Base-by-base conservation (phyloP, 331 rosid species). In the Acacia concinna region DNA sequence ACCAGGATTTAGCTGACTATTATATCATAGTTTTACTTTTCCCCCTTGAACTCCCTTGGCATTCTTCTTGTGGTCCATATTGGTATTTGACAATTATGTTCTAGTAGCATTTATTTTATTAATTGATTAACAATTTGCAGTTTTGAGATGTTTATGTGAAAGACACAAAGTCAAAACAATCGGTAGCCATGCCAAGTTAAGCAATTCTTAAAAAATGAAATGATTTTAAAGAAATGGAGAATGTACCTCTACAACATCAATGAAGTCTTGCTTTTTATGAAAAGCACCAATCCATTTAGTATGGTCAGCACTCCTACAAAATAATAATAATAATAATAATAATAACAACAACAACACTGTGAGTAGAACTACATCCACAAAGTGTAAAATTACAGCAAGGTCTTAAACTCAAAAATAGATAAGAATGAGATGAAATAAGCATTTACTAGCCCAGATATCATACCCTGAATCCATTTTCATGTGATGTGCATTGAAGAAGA, bases 401-500 rank as follows among this genome's bases (percentile, higher is more conserved):
- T 32, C 46, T 44, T 12, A 35, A 52, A 32, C 13, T 73, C 77
- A 52, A 47, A 47, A 56, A 3, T 56, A 21, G 30, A 46, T 68
- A 21, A 76, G 25, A 63, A 37, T 64, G 32, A 46, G 21, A 43
- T 46, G 41, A 52, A 31, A 46, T 32, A 34, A 38, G 37, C 41
- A 35, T 38, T 17, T 25, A 25, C 52, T 34, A 43, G 49, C 2
- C 64, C 59, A 68, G 69, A 32, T 3, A 66, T 8, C 80, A 49
- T 84, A 93, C 94, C 97, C 94, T 3, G 88, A 88, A 85, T 94
- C 98, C 97, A 94, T 92, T 91, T 92, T 94, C 97, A 91, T 91
- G 83, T 94, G 98, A 85, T 92, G 97, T 13, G 98, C 97, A 84
- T 94, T 94, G 92, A 91, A 94, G 90, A 94, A 92, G 85, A 92